Evolutionary conservation across 2,329 filamentous ascomycete genomes (phyloP).

Genomic region (Pseudodiploospora longispora): DNA sequence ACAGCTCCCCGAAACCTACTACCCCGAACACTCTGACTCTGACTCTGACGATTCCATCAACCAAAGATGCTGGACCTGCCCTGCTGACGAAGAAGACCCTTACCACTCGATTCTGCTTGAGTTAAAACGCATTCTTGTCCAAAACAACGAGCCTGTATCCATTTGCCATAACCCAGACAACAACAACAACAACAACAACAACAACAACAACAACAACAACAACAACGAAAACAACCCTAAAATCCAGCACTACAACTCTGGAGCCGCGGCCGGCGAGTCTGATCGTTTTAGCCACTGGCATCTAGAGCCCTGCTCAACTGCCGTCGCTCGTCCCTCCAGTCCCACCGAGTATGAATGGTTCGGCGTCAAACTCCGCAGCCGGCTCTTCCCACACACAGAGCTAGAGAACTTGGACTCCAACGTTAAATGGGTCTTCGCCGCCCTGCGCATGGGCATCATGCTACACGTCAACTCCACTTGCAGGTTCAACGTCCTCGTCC

Average conservation of each 20-base stretch:
- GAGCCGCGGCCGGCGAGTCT: background rate
- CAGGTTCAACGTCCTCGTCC: conserved; percentile 10
- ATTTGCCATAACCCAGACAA: conserved; percentile 5
- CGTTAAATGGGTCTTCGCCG: conserved; percentile 1
- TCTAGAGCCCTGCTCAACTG: conserved; percentile 8
- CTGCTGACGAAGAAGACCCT: conserved; percentile 5
- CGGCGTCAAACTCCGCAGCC: conserved; percentile 18
- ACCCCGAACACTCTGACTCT: background rate
- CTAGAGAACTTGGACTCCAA: background rate
- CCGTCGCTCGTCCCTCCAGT: conserved; percentile 6
- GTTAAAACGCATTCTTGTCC: background rate
- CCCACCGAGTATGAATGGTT: conserved; percentile 18
- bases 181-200: background rate
- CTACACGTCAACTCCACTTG: conserved; percentile 19
- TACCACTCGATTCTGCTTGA: conserved; percentile 1
- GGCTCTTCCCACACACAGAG: conserved; percentile 2
- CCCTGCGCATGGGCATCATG: conserved; percentile 10
- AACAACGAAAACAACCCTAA: background rate
- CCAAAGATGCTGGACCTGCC: conserved; percentile 13
- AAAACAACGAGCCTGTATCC: conserved; percentile 2
- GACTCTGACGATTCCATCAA: background rate
- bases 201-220: background rate
- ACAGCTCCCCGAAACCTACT: conserved; percentile 2
- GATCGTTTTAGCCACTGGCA: conserved; percentile 8
- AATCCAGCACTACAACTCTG: too few species aligned